A percentile compares a stretch with the other conserved stretches of the same genome.
phyloP scores from a whole-genome alignment of 2,329 filamentous ascomycete genomes.

The Periglandula ipomoeae region DNA sequence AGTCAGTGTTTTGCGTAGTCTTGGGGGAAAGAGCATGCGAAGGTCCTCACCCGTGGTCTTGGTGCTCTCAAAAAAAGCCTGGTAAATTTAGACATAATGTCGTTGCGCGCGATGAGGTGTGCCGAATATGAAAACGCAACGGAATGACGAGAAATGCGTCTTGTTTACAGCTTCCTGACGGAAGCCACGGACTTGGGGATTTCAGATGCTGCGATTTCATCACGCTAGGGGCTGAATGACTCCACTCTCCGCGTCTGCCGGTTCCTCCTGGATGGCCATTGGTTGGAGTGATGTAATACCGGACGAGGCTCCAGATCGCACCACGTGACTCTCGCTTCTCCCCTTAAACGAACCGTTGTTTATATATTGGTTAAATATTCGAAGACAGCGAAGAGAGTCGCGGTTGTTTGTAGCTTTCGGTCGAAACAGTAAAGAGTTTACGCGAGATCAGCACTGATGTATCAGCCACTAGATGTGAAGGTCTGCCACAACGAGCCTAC shows the following conservation, averaged over 20 bases:
- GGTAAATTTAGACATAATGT: conserved; percentile 26
- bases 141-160: not conserved
- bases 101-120: not conserved
- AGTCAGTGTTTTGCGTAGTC: conserved; percentile 5
- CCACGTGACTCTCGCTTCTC: too few species aligned
- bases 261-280: not conserved
- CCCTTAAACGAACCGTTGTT: too few species aligned
- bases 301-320: too few species aligned
- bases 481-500: too few species aligned
- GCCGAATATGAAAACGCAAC: not conserved
- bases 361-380: too few species aligned
- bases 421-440: too few species aligned
- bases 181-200: not conserved
- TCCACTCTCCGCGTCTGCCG: not conserved
- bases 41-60: conserved; percentile 28
- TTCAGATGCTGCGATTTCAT: not conserved
- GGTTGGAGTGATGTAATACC: not conserved
- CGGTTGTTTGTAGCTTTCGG: too few species aligned
- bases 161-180: not conserved
- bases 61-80: conserved; percentile 29
- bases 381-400: too few species aligned
- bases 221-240: not conserved
- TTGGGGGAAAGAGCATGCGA: not conserved
- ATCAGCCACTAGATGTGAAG: too few species aligned
- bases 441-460: too few species aligned